Base-by-base conservation (phyloP, 306 rosid genomes). In the Trifolium fragiferum region DNA sequence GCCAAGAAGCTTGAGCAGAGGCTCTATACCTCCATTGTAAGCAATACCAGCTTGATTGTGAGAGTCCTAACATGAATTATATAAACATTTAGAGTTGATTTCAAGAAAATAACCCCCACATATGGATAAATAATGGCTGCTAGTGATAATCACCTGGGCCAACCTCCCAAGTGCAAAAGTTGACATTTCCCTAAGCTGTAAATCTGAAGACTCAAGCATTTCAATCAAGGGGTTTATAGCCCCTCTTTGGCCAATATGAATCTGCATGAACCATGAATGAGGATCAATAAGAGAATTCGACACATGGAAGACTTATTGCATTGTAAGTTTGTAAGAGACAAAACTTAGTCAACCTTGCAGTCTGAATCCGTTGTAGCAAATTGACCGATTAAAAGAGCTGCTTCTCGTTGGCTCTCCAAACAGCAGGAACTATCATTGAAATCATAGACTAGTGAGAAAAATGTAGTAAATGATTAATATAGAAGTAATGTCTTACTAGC, bases 21-120 rank as follows among this genome's bases (percentile, higher is more conserved):
- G 97, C 80, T 76, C 82, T 62, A 95, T 80, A 74, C 92, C 98
- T 61, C 99, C 99, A 46, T 80, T 78, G 73, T 90, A 86, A 63
- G 86, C 97, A 74, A 95, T 92, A 70, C 99, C 99, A 66, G 90
- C 98, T 87, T 95, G 99, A 78, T 92, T 95, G 78, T 95, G 92
- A 23, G 86, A 16, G 61, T 95, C 95, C 99, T 95, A 86, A 82
- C 60, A 61, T 19, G 21, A 70, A 79, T 66, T 51, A 66, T 30
- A 25, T 44, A 2, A 19, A 38, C 50, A 27, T 53, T 54, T 59
- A 77, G 59, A 43, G 35, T 49, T 35, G n/a, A 15, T 18, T 46
- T 73, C 25, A 50, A 32, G 37, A 35, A 69, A 38, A 1, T 7
- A 38, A 57, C 37, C n/a, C 54, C 53, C 46, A 40, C 23, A 21